Conservation (phyloP, 345 rosid species). For the Populus pruinosa region DNA sequence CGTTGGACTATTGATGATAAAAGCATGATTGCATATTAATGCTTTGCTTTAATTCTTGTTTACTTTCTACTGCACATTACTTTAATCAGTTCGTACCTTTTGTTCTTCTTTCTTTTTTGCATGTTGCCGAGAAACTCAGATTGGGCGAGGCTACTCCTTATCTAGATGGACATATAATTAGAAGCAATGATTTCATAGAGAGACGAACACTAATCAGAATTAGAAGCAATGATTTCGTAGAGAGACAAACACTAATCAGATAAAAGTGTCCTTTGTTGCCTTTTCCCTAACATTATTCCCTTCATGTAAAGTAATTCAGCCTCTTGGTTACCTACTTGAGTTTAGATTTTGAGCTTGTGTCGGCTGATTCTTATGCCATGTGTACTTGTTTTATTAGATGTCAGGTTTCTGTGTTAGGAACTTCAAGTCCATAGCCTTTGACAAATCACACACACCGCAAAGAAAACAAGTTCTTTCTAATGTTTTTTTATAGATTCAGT, state of each 20-base stretch:
- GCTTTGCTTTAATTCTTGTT: slow-evolving; percentile 8
- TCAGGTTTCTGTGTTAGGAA: background rate
- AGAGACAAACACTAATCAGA: background rate
- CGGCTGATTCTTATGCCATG: background rate
- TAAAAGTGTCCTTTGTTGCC: no score
- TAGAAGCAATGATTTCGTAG: background rate
- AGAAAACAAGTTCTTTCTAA: no score
- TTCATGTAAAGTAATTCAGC: no score
- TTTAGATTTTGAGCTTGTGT: background rate
- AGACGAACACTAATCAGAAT: background rate
- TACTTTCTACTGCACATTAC: background rate
- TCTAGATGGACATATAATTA: background rate
- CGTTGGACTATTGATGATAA: background rate
- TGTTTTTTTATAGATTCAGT: no score
- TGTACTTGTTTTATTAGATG: no score
- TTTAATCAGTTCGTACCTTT: background rate
- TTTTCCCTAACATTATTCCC: no score
- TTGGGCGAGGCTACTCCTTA: background rate
- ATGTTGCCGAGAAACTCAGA: background rate
- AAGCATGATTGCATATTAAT: slow-evolving; percentile 22
- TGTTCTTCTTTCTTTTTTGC: no score
- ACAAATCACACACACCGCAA: background rate
- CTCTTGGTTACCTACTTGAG: no score
- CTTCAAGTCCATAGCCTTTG: background rate
- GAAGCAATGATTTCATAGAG: background rate